phyloP scores from a whole-genome alignment of 495 filamentous ascomycete species.

The Rhypophila decipiens region DNA sequence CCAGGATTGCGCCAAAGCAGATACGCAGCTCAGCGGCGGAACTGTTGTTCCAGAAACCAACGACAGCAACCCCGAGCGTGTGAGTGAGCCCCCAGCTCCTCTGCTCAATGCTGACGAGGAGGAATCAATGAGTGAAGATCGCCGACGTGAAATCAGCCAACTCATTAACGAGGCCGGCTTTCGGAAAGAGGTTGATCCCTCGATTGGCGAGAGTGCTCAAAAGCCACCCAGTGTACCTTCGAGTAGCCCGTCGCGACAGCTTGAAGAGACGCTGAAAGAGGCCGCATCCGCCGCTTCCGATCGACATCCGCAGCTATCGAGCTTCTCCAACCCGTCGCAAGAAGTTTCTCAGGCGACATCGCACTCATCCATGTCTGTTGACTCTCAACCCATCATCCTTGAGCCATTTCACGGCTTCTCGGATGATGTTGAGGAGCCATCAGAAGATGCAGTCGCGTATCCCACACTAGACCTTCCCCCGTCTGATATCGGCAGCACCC shows the following conservation, averaged over 20 bases:
- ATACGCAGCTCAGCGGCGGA: conserved; percentile 1
- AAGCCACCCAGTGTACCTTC: no score
- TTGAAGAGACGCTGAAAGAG: conserved; percentile 17
- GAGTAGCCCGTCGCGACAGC: conserved; percentile 25
- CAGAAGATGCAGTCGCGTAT: conserved; percentile 8
- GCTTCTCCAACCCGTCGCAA: not conserved
- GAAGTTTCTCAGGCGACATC: conserved; percentile 1
- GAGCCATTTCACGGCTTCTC: conserved; percentile 23
- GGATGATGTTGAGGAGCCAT: conserved; percentile 10
- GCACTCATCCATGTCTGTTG: conserved; percentile 9
- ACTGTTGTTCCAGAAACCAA: conserved; percentile 15
- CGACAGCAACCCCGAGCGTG: conserved; percentile 6
- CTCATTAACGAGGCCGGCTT: conserved; percentile 21
- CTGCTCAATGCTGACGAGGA: conserved; percentile 2
- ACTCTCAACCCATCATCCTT: conserved; percentile 21
- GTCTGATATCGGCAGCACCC: conserved; percentile 28
- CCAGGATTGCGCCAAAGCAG: conserved; percentile 1
- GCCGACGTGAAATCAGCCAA: conserved; percentile 17
- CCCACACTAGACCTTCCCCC: conserved; percentile 10
- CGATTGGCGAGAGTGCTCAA: conserved; percentile 4
- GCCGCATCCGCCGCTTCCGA: not conserved
- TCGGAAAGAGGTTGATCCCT: conserved; percentile 16
- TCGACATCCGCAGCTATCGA: not conserved
- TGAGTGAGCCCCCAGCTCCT: not conserved
- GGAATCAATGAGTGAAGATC: conserved; percentile 16